These are phyloP conservation scores for Athelia sp. DNA, from an alignment of 1,284 basidiomycete species.

Conservation along the genomic window DNA sequence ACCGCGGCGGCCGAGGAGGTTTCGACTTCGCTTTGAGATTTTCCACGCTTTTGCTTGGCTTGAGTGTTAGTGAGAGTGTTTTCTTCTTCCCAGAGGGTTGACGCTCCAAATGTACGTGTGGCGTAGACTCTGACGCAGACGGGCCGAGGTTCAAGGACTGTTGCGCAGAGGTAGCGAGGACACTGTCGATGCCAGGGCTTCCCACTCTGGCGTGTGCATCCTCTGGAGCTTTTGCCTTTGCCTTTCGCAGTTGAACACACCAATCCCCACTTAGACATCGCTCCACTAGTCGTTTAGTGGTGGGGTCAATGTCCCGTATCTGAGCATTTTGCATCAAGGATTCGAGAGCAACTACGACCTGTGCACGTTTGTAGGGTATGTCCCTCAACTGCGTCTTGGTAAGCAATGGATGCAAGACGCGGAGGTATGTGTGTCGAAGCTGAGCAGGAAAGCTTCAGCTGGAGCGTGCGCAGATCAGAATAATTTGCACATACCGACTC, in stretches of 20 bases:
- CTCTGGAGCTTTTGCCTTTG: constrained; percentile 11
- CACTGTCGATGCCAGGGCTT: constrained; percentile 39
- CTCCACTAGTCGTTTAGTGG: constrained; percentile 89
- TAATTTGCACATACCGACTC: constrained; percentile 68
- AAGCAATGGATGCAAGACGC: constrained; percentile 92
- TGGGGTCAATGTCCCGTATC: constrained; percentile 80
- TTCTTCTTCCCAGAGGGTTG: constrained; percentile 30
- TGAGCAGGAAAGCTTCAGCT: constrained; percentile 24
- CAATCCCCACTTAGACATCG: constrained; percentile 86
- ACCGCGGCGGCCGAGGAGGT: constrained; percentile 22
- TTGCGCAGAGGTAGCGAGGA: constrained; percentile 27
- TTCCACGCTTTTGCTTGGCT: constrained; percentile 62
- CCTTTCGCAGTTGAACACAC: constrained; percentile 65
- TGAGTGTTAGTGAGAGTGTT: constrained; percentile 46
- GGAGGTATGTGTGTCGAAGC: constrained; percentile 95
- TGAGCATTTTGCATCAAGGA: constrained; percentile 70
- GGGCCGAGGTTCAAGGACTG: constrained; percentile 9
- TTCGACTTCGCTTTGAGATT: constrained; percentile 24
- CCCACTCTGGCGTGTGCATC: constrained; percentile 26
- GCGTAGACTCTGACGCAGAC: constrained; percentile 17
- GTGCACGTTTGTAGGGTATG: constrained; percentile 86
- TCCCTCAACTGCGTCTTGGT: constrained; percentile 89
- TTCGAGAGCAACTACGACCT: constrained; percentile 83
- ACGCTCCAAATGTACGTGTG: constrained; percentile 24
- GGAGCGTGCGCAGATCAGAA: background rate